These are phyloP conservation scores for Pestalotiopsis sp. DNA, from an alignment of 2,329 filamentous ascomycete species.

Conservation along the genomic window DNA sequence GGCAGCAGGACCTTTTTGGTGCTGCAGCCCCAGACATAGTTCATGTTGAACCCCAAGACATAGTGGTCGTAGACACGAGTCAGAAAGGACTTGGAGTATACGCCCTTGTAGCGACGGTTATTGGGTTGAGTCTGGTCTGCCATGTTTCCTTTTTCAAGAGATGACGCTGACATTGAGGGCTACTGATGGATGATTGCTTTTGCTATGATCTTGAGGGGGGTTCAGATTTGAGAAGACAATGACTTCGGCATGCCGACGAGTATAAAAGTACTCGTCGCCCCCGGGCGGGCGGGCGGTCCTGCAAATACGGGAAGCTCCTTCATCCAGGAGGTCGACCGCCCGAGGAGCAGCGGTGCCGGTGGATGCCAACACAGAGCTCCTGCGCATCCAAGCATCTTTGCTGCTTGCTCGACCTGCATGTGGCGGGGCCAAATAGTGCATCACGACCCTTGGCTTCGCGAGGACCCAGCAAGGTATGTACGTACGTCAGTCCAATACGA, in stretches of 20 bases:
- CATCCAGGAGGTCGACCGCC: background rate
- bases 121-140: conserved; percentile 1
- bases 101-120: conserved; percentile 7
- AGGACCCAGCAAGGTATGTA: background rate
- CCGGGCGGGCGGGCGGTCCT: background rate
- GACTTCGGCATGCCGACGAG: background rate
- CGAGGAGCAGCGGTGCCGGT: background rate
- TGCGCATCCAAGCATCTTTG: background rate
- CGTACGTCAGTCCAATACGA: background rate
- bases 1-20: conserved; percentile 32
- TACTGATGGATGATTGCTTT: background rate
- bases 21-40: conserved; percentile 39
- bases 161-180: background rate
- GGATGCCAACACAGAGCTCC: background rate
- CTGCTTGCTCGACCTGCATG: background rate
- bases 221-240: background rate
- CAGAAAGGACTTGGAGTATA: conserved; percentile 12
- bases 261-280: background rate
- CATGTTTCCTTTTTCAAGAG: background rate
- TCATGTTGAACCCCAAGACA: conserved; percentile 38
- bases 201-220: background rate
- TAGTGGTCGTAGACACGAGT: conserved; percentile 32
- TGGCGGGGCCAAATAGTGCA: background rate
- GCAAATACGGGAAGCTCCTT: background rate
- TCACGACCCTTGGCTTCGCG: background rate